Percentiles rank a stretch among this genome's conserved stretches.
Evolutionary conservation across 2,329 filamentous ascomycete genomes (phyloP).

Genomic region (Exophiala mesophila): DNA sequence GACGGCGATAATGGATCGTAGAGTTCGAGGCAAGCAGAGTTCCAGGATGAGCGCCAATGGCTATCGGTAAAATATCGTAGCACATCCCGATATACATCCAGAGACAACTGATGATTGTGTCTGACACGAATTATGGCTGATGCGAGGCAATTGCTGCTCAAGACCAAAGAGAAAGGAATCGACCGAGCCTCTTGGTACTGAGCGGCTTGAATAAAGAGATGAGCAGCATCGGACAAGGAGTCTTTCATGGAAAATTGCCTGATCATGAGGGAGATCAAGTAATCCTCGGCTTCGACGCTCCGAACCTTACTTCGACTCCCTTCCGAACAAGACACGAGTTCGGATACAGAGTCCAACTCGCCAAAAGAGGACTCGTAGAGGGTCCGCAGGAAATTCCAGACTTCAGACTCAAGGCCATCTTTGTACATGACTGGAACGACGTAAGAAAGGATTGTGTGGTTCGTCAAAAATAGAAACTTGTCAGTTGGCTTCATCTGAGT

Average conservation of each 20-base stretch:
- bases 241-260: constrained; percentile 12
- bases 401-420: constrained; percentile 25
- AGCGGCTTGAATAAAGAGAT: constrained; percentile 22
- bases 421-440: constrained; percentile 16
- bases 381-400: constrained; percentile 24
- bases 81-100: constrained; percentile 33
- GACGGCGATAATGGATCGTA: constrained; percentile 36
- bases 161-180: constrained; percentile 5
- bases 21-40: constrained; percentile 25
- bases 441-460: constrained; percentile 5
- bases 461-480: constrained; percentile 18
- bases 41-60: background rate
- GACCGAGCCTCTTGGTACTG: constrained; percentile 21
- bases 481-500: constrained; percentile 11
- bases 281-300: constrained; percentile 20
- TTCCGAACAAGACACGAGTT: constrained; percentile 1
- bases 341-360: constrained; percentile 4
- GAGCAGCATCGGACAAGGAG: constrained; percentile 18
- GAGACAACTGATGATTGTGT: constrained; percentile 27
- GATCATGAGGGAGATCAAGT: constrained; percentile 23
- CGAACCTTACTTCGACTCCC: background rate
- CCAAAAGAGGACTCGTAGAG: constrained; percentile 14
- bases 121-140: constrained; percentile 28
- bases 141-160: constrained; percentile 22
- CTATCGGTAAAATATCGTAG: constrained; percentile 7